These are phyloP conservation scores for Piedraia hortae DNA, from an alignment of 2,329 filamentous ascomycete genomes.

Conservation along the genomic window DNA sequence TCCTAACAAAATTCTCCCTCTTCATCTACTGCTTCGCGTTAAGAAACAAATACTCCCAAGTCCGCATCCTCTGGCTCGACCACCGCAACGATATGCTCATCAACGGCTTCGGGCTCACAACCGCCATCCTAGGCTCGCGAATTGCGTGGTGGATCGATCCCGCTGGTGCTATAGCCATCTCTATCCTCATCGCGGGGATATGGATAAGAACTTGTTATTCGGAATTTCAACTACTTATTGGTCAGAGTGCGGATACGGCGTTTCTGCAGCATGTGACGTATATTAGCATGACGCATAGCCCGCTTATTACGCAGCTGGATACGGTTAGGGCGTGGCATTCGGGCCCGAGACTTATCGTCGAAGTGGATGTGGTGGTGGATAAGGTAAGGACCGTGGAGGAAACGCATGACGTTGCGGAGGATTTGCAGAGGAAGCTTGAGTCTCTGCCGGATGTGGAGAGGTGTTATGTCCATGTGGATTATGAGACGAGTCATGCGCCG, in stretches of 20 bases:
- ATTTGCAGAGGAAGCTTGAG: conserved; percentile 81
- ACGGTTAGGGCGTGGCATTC: conserved; percentile 87
- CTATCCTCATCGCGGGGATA: conserved; percentile 44
- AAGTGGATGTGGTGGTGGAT: conserved; percentile 91
- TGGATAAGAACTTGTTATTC: conserved; percentile 68
- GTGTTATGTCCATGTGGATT: conserved; percentile 91
- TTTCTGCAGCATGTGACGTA: conserved; percentile 90
- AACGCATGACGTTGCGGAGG: conserved; percentile 84
- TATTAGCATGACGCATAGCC: conserved; percentile 72
- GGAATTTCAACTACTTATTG: conserved; percentile 78
- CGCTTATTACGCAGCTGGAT: conserved; percentile 59
- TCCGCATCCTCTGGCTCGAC: conserved; percentile 84
- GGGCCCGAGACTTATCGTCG: conserved; percentile 66
- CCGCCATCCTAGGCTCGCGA: conserved; percentile 72
- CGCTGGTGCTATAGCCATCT: conserved; percentile 64
- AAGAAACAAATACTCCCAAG: conserved; percentile 71
- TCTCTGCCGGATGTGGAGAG: conserved; percentile 73
- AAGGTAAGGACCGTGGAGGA: conserved; percentile 40
- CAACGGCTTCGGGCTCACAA: conserved; percentile 70
- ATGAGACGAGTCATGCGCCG: conserved; percentile 83
- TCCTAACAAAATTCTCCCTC: conserved; percentile 52
- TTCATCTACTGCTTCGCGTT: conserved; percentile 86
- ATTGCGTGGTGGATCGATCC: conserved; percentile 87
- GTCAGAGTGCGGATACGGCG: conserved; percentile 59
- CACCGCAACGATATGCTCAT: conserved; percentile 94